A percentile compares a stretch with the other conserved stretches of the same genome.
Conservation (phyloP, 805 yeast genomes). For the Schwanniomyces pseudopolymorphus region DNA sequence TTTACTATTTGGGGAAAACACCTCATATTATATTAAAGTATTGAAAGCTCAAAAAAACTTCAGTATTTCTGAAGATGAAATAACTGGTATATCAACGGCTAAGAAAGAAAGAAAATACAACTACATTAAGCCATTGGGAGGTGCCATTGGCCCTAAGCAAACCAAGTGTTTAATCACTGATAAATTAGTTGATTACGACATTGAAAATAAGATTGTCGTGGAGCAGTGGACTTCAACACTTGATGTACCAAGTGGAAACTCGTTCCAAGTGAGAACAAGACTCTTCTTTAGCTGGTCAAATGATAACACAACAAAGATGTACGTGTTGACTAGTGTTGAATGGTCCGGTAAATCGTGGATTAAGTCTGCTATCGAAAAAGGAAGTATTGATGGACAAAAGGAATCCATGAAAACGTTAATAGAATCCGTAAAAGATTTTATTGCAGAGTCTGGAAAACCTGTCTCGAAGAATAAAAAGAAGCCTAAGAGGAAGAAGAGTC, state of each 20-base stretch:
- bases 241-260: constrained; percentile 78
- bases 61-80: constrained; percentile 49
- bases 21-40: constrained; percentile 41
- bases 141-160: constrained; percentile 75
- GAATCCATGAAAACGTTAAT: constrained; percentile 53
- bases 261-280: constrained; percentile 61
- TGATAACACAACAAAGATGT: constrained; percentile 51
- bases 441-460: constrained; percentile 13
- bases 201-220: constrained; percentile 46
- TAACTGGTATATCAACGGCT: constrained; percentile 27
- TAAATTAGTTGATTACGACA: constrained; percentile 51
- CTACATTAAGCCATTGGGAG: constrained; percentile 63
- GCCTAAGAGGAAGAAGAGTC: constrained; percentile 9
- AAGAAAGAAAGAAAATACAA: constrained; percentile 47
- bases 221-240: constrained; percentile 67
- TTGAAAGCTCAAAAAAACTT: constrained; percentile 63
- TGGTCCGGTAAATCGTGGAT: constrained; percentile 83
- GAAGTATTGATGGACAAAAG: constrained; percentile 70
- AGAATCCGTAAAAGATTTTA: constrained; percentile 43
- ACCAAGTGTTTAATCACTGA: constrained; percentile 67
- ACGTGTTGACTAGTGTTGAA: constrained; percentile 54
- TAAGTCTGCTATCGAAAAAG: constrained; percentile 72
- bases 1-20: constrained; percentile 63
- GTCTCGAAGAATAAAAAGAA: constrained; percentile 8
- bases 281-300: constrained; percentile 63